Conservation (phyloP, 768 basidiomycete genomes). For the Boletellus sp. region DNA sequence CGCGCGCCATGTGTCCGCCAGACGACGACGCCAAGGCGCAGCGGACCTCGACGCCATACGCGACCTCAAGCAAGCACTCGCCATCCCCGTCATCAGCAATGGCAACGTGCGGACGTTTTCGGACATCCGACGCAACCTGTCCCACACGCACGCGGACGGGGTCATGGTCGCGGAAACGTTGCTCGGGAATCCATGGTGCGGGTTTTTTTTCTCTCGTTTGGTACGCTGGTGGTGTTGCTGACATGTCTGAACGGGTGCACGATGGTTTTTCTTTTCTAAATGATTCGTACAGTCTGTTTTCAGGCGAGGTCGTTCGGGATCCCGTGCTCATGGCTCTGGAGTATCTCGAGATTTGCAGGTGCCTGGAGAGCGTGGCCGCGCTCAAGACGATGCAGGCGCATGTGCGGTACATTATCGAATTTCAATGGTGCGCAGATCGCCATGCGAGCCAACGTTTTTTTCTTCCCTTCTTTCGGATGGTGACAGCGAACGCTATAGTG, state of each 20-base stretch:
- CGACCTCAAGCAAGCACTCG: constrained; percentile 46
- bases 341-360: constrained; percentile 60
- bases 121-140: constrained; percentile 53
- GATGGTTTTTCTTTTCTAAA: too few relatives aligned
- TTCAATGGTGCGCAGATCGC: constrained; percentile 54
- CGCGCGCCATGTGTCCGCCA: constrained; percentile 67
- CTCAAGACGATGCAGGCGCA: constrained; percentile 56
- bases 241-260: background rate
- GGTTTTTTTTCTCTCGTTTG: background rate
- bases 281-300: constrained; percentile 55
- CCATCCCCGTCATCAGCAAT: constrained; percentile 68
- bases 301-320: constrained; percentile 46
- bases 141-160: constrained; percentile 62
- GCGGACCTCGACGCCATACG: constrained; percentile 64
- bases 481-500: constrained; percentile 19
- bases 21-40: constrained; percentile 65
- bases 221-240: background rate
- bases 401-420: constrained; percentile 62
- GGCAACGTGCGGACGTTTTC: constrained; percentile 66
- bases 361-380: constrained; percentile 47
- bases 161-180: constrained; percentile 81
- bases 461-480: background rate
- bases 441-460: background rate
- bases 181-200: constrained; percentile 68
- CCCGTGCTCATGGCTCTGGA: constrained; percentile 66